phyloP scores from a whole-genome alignment of 2,329 filamentous ascomycete species.

The Penicillium sp. region DNA sequence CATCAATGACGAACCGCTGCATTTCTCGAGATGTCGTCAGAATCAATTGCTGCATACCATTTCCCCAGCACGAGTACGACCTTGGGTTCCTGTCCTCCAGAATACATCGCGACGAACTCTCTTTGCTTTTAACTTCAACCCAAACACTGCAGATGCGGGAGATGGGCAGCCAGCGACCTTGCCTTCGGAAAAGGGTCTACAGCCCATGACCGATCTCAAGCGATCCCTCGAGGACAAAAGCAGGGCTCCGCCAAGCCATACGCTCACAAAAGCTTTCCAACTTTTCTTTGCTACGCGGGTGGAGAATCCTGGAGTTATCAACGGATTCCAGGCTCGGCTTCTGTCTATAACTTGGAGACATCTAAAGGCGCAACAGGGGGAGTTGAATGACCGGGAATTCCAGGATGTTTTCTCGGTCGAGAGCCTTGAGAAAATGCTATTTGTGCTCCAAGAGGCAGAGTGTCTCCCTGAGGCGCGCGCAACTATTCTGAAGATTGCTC shows the following conservation, averaged over 20 bases:
- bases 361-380: constrained; percentile 45
- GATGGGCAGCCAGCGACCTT: constrained; percentile 54
- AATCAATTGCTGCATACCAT: constrained; percentile 32
- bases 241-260: constrained; percentile 61
- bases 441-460: constrained; percentile 36
- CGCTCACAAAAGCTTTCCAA: constrained; percentile 64
- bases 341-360: constrained; percentile 61
- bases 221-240: constrained; percentile 61
- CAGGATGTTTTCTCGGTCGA: constrained; percentile 39
- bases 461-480: constrained; percentile 38
- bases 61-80: constrained; percentile 30
- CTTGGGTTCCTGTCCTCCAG: constrained; percentile 33
- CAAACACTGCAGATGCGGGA: constrained; percentile 45
- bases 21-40: constrained; percentile 37
- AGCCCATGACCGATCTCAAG: constrained; percentile 66
- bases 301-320: constrained; percentile 54
- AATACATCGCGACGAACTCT: constrained; percentile 32
- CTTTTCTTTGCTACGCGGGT: constrained; percentile 60
- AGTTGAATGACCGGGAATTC: constrained; percentile 32
- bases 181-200: constrained; percentile 62
- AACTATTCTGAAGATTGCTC: constrained; percentile 41
- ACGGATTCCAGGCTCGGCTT: constrained; percentile 63
- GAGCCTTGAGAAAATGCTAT: constrained; percentile 41
- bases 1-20: constrained; percentile 45
- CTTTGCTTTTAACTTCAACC: constrained; percentile 31